phyloP scores from a whole-genome alignment of 1,139 yeast genomes.

The Kluyveromyces sp. region DNA sequence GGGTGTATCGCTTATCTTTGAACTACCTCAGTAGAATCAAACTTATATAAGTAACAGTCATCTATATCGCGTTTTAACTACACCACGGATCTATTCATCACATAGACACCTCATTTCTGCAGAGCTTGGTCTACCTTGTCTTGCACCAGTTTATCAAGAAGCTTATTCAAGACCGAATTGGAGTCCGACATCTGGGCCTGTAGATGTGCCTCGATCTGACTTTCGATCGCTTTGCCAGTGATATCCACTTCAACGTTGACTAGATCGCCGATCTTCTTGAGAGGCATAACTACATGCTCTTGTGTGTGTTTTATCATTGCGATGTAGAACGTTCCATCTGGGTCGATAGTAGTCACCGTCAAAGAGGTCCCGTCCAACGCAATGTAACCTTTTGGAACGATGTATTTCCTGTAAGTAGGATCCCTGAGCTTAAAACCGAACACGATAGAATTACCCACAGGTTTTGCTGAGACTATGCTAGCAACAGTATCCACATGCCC shows the following conservation, averaged over 20 bases:
- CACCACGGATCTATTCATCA: too few relatives aligned
- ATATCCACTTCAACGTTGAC: slow-evolving; percentile 93
- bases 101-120: background rate
- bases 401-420: slow-evolving; percentile 52
- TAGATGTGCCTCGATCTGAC: slow-evolving; percentile 61
- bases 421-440: slow-evolving; percentile 73
- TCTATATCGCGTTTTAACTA: too few relatives aligned
- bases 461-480: slow-evolving; percentile 42
- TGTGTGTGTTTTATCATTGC: slow-evolving; percentile 94
- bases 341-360: slow-evolving; percentile 71
- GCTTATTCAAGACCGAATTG: slow-evolving; percentile 18
- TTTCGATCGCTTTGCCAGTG: slow-evolving; percentile 85
- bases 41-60: background rate
- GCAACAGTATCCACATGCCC: slow-evolving; percentile 96
- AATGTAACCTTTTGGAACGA: slow-evolving; percentile 90
- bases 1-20: slow-evolving; percentile 79
- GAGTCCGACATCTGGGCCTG: slow-evolving; percentile 46
- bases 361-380: slow-evolving; percentile 91
- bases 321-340: slow-evolving; percentile 57
- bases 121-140: slow-evolving; percentile 13
- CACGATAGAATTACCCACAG: slow-evolving; percentile 75
- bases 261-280: slow-evolving; percentile 50
- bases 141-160: slow-evolving; percentile 22
- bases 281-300: slow-evolving; percentile 65
- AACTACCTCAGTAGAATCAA: slow-evolving; percentile 23